A percentile compares a stretch with the other conserved stretches of the same genome.
Evolutionary conservation across 257 asterid species (phyloP).

Genomic region (Nicotiana knightiana): DNA sequence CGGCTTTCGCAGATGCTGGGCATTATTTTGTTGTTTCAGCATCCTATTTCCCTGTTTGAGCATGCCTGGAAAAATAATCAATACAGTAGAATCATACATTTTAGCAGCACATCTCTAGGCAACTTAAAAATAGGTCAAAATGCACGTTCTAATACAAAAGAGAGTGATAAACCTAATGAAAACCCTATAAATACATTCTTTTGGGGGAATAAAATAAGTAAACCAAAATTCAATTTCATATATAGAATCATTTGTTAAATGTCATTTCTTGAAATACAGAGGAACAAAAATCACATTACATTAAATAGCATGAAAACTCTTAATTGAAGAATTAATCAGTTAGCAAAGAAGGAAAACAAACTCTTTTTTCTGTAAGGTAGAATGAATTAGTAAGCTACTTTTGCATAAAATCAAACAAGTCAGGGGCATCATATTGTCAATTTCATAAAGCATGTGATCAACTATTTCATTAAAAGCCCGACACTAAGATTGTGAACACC

Average conservation of each 20-base stretch:
- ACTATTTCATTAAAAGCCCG: neutral
- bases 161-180: neutral
- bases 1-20: slow-evolving; percentile 27
- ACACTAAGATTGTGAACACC: neutral
- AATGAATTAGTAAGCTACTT: neutral
- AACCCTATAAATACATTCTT: neutral
- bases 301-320: neutral
- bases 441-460: neutral
- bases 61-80: slow-evolving; percentile 33
- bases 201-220: neutral
- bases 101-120: neutral
- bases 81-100: slow-evolving; percentile 5
- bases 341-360: neutral
- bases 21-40: slow-evolving; percentile 36
- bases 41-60: slow-evolving; percentile 42
- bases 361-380: neutral
- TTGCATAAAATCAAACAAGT: neutral
- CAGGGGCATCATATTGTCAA: neutral
- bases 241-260: neutral
- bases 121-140: neutral
- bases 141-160: neutral
- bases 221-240: neutral
- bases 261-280: neutral
- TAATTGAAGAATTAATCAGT: neutral
- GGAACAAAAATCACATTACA: neutral